Base-by-base conservation (phyloP, 495 filamentous ascomycete genomes). In the Penicillium herquei region DNA sequence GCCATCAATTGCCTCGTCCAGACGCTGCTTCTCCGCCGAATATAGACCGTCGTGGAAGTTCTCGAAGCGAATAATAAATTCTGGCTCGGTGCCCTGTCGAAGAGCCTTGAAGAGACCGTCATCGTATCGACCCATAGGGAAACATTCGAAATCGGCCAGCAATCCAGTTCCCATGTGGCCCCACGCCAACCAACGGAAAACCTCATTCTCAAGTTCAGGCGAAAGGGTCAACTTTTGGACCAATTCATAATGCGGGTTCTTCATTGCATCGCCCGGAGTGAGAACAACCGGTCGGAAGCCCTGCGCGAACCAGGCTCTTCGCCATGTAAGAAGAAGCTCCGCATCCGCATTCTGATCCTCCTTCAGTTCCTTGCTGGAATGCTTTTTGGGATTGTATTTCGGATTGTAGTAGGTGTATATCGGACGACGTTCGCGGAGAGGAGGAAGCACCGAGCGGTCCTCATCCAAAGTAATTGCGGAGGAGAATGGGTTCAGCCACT, bases 391-490 rank as follows among this genome's bases (percentile, higher is more conserved):
- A 13, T 68, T 68, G 30, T 61, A 68, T 50, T 79, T 84, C 17
- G 81, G 72, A 59, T 96, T 90, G 65, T 96, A 96, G 70, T 90
- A 98, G 49, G 92, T 96, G 70, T 96, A 98, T 42, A 98, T 84
- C n/a, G 85, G 81, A 14, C 88, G 84, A 32, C 93, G 82, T 37
- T 83, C 74, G 18, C 58, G 67, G n/a, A 92, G 69, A 4, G 91
- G 88, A 52, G 94, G 94, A 3, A 98, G 85, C 52, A 96, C 84
- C n/a, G 88, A 86, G 43, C 92, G 80, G 56, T 86, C 84, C 71
- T 96, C 92, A 60, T 96, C 92, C 34, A 91, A 79, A 0, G 92
- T 95, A 44, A 94, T 81, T 30, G 85, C 81, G 31, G 84, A 91
- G 39, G 92, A 96, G 70, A 96, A 98, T 12, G 92, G 92, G 56